Evolutionary conservation across 305 asterid genomes (phyloP), one percentile per base, ranked within the genome.

Genomic region (Fraxinus sp.): DNA sequence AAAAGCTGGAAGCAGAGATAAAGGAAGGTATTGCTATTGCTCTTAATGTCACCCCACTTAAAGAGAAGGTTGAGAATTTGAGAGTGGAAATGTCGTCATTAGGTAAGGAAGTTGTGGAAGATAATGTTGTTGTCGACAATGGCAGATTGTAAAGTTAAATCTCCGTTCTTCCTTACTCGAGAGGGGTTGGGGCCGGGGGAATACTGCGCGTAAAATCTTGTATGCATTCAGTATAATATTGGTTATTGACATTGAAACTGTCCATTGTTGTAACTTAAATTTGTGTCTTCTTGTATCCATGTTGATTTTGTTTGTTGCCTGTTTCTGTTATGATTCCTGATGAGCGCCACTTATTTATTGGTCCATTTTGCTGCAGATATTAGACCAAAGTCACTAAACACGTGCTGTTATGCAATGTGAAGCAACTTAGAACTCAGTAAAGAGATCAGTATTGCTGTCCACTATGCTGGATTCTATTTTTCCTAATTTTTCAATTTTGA

Each of bases 1-100:
- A 72, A 80, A 82, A 39, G 66, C 75, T 91, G 72, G 91, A 90
- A 85, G 86, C 87, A 18, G 92, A 90, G 84, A 78, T 91, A 11
- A 90, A 85, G 80, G 88, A 87, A 77, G 89, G 43, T 18, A 81
- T 91, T 76, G 78, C 81, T 80, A 84, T 77, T 75, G 88, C 89
- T 74, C 85, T 90, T 18, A 75, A 80, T 77, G 86, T 28, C 82
- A 79, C 83, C 74, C 91, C 89, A 39, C 77, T 91, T 33, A 88
- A 83, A 66, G 89, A 89, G 79, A 87, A 86, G 77, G 88, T 87
- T 22, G 92, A 91, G 55, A 83, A 28, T 73, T 70, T 91, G 7
- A 85, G 81, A 83, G 24, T 39, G 71, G 83, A 87, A 80, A 24
- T 41, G 30, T 87, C 75, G 64, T 79, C 87, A 7, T 52, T 66